Evolutionary conservation across 2,329 filamentous ascomycete species (phyloP).

Genomic region (Diaporthe citrichinensis): DNA sequence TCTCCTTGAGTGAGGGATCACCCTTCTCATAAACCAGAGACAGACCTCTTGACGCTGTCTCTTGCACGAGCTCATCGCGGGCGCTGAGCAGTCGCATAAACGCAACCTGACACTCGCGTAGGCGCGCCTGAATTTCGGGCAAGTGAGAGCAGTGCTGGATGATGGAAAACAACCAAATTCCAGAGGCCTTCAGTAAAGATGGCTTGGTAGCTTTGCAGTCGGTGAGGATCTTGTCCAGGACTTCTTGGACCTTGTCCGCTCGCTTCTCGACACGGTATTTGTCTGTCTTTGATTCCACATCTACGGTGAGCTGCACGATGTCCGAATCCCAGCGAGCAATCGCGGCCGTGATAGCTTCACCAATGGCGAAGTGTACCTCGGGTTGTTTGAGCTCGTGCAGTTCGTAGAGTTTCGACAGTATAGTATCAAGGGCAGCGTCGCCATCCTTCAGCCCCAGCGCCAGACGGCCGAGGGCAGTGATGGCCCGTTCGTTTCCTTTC

Average conservation of each 20-base stretch:
- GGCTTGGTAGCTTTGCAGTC: slow-evolving; percentile 91
- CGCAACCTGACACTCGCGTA: slow-evolving; percentile 85
- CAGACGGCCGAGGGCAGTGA: slow-evolving; percentile 83
- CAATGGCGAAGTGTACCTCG: slow-evolving; percentile 91
- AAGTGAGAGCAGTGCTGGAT: slow-evolving; percentile 91
- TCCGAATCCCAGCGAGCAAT: slow-evolving; percentile 88
- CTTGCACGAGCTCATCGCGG: slow-evolving; percentile 93
- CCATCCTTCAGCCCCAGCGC: slow-evolving; percentile 69
- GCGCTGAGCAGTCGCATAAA: slow-evolving; percentile 92
- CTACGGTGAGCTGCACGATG: slow-evolving; percentile 80
- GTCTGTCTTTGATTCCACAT: slow-evolving; percentile 72
- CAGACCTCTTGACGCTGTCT: slow-evolving; percentile 91
- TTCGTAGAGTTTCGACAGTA: slow-evolving; percentile 78
- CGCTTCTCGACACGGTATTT: slow-evolving; percentile 54
- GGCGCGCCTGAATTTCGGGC: slow-evolving; percentile 77
- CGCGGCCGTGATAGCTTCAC: slow-evolving; percentile 86
- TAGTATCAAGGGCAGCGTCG: slow-evolving; percentile 57
- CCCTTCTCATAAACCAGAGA: slow-evolving; percentile 96
- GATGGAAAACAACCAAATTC: slow-evolving; percentile 94
- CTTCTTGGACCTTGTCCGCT: slow-evolving; percentile 60
- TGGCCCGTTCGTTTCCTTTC: slow-evolving; percentile 85
- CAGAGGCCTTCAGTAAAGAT: slow-evolving; percentile 89
- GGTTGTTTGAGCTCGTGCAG: slow-evolving; percentile 88
- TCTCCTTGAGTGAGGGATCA: slow-evolving; percentile 82
- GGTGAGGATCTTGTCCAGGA: slow-evolving; percentile 80